phyloP scores from a whole-genome alignment of 2,329 filamentous ascomycete genomes.

The Dothidotthia symphoricarpi region DNA sequence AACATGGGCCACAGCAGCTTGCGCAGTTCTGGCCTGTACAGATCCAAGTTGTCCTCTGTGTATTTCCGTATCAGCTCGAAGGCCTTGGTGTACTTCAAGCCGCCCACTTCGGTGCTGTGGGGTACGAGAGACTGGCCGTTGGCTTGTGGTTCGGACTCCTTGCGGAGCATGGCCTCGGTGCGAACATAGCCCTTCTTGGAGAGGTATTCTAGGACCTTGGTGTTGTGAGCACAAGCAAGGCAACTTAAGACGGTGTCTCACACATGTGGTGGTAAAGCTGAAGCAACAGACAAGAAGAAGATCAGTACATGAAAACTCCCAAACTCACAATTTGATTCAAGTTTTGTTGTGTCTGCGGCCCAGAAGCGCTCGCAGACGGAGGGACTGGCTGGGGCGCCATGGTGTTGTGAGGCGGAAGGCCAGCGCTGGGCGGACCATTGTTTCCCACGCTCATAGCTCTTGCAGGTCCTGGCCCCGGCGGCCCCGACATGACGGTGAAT shows the following conservation, averaged over 20 bases:
- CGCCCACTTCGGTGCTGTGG: constrained; percentile 65
- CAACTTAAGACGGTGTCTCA: not conserved
- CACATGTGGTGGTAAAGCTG: not conserved
- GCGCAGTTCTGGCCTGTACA: constrained; percentile 87
- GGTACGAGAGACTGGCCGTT: constrained; percentile 73
- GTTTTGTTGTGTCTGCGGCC: constrained; percentile 77
- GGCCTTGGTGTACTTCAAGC: constrained; percentile 73
- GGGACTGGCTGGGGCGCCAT: constrained; percentile 52
- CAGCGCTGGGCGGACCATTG: constrained; percentile 43
- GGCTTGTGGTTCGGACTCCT: constrained; percentile 82
- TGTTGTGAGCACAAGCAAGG: constrained; percentile 6
- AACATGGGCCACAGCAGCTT: constrained; percentile 92
- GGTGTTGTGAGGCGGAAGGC: constrained; percentile 42
- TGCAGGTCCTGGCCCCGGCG: constrained; percentile 36
- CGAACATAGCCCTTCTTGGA: constrained; percentile 91
- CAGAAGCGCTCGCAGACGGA: constrained; percentile 48
- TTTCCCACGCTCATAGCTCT: constrained; percentile 45
- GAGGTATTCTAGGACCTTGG: constrained; percentile 85
- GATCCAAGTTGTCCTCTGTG: constrained; percentile 87
- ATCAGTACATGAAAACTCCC: not conserved
- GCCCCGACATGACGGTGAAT: constrained; percentile 36
- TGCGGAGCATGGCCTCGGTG: constrained; percentile 87
- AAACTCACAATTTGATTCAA: constrained; percentile 88
- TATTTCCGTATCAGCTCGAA: constrained; percentile 74
- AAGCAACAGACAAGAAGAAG: not conserved